Percentiles rank a stretch among this genome's conserved stretches.
These are phyloP conservation scores for Linnemannia elongata DNA, from an alignment of 192 early-diverging fungal species.

Conservation along the genomic window DNA sequence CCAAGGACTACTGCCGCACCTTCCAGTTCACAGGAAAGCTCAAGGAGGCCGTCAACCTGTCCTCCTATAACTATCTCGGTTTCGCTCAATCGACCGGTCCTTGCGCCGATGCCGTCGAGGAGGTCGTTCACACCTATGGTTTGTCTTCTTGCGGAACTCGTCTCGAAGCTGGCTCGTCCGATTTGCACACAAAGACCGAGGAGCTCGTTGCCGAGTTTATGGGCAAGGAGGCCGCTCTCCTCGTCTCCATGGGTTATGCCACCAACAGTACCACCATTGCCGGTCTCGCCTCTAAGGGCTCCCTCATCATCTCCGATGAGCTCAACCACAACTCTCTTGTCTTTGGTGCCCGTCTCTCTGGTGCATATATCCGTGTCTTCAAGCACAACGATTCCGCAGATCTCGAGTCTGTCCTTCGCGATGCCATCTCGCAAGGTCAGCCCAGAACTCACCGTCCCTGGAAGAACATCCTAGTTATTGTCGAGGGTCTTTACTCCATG, in stretches of 20 bases:
- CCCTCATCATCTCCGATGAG: constrained; percentile 95
- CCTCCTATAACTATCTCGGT: constrained; percentile 98
- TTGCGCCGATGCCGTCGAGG: constrained; percentile 94
- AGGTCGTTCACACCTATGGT: constrained; percentile 79
- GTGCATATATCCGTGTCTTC: constrained; percentile 92
- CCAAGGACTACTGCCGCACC: constrained; percentile 85
- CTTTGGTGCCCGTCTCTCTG: constrained; percentile 93
- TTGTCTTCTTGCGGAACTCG: constrained; percentile 76
- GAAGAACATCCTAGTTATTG: constrained; percentile 98
- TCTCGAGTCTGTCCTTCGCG: constrained; percentile 84
- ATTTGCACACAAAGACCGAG: constrained; percentile 85
- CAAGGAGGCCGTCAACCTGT: constrained; percentile 89
- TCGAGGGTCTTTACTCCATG: constrained; percentile 98
- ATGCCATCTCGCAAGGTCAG: constrained; percentile 94
- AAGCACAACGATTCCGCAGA: constrained; percentile 92
- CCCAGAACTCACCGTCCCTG: constrained; percentile 98
- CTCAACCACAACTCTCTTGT: constrained; percentile 96
- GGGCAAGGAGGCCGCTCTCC: constrained; percentile 87
- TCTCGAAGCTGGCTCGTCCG: constrained; percentile 76
- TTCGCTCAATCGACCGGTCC: constrained; percentile 95
- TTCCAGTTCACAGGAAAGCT: constrained; percentile 88
- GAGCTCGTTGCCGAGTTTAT: constrained; percentile 90
- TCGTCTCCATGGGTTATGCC: constrained; percentile 97
- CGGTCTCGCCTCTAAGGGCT: constrained; percentile 85
- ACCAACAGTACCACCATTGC: constrained; percentile 97